Conservation (phyloP, 257 asterid species). For the Scutellaria baicalensis region DNA sequence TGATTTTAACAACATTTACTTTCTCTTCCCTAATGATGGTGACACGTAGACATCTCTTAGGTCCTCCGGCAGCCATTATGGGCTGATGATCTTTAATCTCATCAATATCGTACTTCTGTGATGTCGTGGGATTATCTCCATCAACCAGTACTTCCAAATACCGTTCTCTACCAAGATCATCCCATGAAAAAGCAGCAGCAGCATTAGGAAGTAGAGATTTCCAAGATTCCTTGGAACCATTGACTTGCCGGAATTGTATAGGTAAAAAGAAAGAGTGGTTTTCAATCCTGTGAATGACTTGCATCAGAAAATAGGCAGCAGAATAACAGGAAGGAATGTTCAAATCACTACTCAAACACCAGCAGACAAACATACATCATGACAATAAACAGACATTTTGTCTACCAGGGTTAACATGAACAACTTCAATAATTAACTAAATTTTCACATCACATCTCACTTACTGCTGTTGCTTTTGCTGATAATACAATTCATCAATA, state of each 20-base stretch:
- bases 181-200: constrained; percentile 86
- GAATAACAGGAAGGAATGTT: background rate
- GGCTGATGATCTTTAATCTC: constrained; percentile 86
- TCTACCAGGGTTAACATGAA: background rate
- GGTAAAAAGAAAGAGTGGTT: constrained; percentile 81
- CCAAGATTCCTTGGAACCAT: constrained; percentile 78
- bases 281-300: constrained; percentile 66
- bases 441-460: background rate
- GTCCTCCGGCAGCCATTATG: constrained; percentile 52
- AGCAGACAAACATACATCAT: background rate
- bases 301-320: constrained; percentile 14
- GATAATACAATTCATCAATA: background rate
- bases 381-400: background rate
- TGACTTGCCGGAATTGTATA: constrained; percentile 76
- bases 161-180: constrained; percentile 82
- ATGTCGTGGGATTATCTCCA: constrained; percentile 59
- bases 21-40: constrained; percentile 78
- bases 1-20: constrained; percentile 74
- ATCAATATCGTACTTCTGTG: constrained; percentile 77
- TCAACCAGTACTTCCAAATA: constrained; percentile 65
- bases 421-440: background rate
- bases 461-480: background rate
- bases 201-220: constrained; percentile 73
- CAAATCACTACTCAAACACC: background rate
- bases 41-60: constrained; percentile 57